These are phyloP conservation scores for Phytophthora fragariae DNA, from an alignment of 352 stramenopile species.

Conservation along the genomic window DNA sequence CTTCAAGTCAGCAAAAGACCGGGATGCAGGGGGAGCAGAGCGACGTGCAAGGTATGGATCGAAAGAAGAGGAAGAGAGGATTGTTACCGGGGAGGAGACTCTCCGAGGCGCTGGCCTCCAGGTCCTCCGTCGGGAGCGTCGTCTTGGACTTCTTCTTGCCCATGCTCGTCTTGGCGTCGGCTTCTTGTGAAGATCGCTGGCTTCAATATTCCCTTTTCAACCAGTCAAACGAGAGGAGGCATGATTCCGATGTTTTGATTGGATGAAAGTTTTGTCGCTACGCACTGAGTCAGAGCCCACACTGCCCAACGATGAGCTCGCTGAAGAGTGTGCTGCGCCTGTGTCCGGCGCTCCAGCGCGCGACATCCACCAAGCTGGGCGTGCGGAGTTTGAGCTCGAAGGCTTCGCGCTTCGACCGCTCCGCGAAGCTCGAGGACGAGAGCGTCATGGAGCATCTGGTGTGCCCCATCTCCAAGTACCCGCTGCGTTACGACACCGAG, in stretches of 20 bases:
- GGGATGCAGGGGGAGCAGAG: neutral
- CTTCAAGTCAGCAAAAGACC: slow-evolving; percentile 18
- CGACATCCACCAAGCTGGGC: neutral
- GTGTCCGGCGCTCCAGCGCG: slow-evolving; percentile 16
- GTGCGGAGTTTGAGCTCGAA: slow-evolving; percentile 13
- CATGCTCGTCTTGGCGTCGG: slow-evolving; percentile 37
- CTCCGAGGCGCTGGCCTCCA: slow-evolving; percentile 49
- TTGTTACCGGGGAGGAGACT: slow-evolving; percentile 56
- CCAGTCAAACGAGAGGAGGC: slow-evolving; percentile 12
- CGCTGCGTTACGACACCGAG: slow-evolving; percentile 72
- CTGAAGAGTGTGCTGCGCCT: slow-evolving; percentile 21
- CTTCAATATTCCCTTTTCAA: slow-evolving; percentile 45
- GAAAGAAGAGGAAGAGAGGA: neutral
- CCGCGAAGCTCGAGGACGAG: slow-evolving; percentile 59
- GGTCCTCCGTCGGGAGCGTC: slow-evolving; percentile 54
- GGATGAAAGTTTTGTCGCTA: slow-evolving; percentile 16
- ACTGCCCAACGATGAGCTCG: slow-evolving; percentile 20
- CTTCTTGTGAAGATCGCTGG: slow-evolving; percentile 38
- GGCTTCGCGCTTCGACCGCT: slow-evolving; percentile 30
- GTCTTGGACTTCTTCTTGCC: slow-evolving; percentile 71
- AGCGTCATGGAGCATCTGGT: slow-evolving; percentile 82
- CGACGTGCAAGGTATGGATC: slow-evolving; percentile 11
- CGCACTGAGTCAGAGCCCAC: too few species aligned
- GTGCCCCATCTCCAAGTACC: slow-evolving; percentile 87
- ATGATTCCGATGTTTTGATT: slow-evolving; percentile 18